These are phyloP conservation scores for Pseudozyma thailandica DNA, from an alignment of 1,284 basidiomycete species.

Conservation along the genomic window DNA sequence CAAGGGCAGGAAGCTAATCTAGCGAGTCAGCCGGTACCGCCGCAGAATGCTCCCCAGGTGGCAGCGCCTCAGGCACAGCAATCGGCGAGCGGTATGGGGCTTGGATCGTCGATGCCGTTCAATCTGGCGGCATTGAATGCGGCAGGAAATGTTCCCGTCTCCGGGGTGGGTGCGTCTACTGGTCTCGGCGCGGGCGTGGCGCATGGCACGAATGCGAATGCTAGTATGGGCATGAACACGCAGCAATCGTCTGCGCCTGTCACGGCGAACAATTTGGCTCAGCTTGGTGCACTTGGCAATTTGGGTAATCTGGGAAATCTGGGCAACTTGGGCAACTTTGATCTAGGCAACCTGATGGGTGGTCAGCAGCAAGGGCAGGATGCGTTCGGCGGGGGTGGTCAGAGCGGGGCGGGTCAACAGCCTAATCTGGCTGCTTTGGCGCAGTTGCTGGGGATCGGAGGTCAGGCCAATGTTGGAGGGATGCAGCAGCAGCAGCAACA, in stretches of 20 bases:
- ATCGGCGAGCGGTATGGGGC: constrained; percentile 26
- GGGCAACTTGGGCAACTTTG: constrained; percentile 20
- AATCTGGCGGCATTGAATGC: constrained; percentile 36
- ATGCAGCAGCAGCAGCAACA: constrained; percentile 8
- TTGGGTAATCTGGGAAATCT: constrained; percentile 4
- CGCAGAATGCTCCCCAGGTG: neutral
- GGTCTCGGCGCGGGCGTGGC: constrained; percentile 9
- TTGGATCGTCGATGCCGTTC: constrained; percentile 48
- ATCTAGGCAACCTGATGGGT: constrained; percentile 7
- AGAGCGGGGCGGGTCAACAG: constrained; percentile 11
- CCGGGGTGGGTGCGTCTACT: constrained; percentile 5
- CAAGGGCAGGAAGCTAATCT: neutral
- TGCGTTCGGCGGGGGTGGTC: neutral
- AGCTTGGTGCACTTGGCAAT: neutral
- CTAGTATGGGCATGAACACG: neutral
- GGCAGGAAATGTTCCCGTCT: constrained; percentile 32
- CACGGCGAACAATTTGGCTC: neutral
- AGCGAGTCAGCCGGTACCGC: neutral
- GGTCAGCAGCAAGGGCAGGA: constrained; percentile 15
- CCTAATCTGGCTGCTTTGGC: constrained; percentile 29
- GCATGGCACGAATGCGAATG: neutral
- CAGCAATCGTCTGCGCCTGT: neutral
- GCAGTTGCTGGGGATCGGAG: constrained; percentile 27
- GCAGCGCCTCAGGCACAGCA: neutral
- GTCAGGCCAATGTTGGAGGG: constrained; percentile 8